Percentiles rank a stretch among this genome's conserved stretches.
phyloP scores from a whole-genome alignment of 73 alveolate species.

The Stentor coeruleus region DNA sequence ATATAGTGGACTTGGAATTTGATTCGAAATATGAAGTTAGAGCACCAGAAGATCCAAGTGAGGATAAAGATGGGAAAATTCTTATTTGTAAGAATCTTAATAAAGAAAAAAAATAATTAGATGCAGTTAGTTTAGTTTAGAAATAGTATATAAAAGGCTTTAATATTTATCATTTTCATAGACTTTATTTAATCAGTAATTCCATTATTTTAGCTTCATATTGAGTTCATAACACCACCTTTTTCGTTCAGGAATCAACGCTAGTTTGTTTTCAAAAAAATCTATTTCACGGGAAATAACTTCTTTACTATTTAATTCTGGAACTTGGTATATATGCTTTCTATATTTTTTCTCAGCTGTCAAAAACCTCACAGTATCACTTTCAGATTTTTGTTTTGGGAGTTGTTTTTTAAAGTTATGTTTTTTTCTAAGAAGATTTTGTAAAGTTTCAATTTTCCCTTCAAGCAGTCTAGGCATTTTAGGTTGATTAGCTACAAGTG shows the following conservation, averaged over 20 bases:
- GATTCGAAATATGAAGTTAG: neutral
- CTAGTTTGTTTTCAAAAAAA: neutral
- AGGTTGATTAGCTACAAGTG: neutral
- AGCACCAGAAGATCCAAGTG: neutral
- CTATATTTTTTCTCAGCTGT: neutral
- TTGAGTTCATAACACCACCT: constrained; percentile 8
- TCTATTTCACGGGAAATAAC: neutral
- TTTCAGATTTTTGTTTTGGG: neutral
- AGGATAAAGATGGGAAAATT: no score
- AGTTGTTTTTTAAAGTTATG: no score
- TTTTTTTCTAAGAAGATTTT: neutral
- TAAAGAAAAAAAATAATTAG: no score
- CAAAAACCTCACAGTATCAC: neutral
- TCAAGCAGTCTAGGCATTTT: neutral
- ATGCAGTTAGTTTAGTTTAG: no score
- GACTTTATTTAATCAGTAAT: no score
- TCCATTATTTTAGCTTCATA: no score
- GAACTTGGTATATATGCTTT: neutral
- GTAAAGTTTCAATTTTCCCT: neutral
- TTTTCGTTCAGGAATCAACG: neutral
- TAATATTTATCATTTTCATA: no score
- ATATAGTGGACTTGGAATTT: neutral
- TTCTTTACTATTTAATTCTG: neutral
- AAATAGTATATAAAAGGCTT: no score
- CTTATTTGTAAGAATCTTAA: no score